Evolutionary conservation across 1,139 yeast genomes (phyloP), one percentile per base, ranked within the genome.

Genomic region (Lodderomyces theae): DNA sequence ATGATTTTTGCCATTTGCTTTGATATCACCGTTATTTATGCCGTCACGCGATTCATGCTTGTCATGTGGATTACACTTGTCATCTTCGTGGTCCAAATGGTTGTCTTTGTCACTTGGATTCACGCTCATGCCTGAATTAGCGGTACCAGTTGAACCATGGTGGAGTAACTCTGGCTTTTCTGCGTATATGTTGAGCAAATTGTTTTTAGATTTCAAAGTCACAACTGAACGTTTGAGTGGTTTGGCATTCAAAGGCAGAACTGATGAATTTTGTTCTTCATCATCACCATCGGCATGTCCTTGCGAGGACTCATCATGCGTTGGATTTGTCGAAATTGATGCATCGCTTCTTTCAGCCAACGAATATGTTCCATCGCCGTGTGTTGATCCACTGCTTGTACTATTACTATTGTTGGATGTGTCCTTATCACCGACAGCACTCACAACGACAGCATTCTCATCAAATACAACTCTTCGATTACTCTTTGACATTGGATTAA

Each of bases 391-490:
- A 26, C 29, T 26, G 16, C 29, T 26, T 5, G 29, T 13, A 26
- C 29, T 26, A 13, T 26, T 26, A n/a, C 9, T 26, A 5, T 26
- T 26, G 5, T 26, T 13, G 16, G 13, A 12, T 12, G 29, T 15
- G 8, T 28, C 15, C 6, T 3, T 39, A 24, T 41, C 40, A 22
- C 47, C 46, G 12, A 25, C 32, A n/a, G n/a, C n/a, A 23, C 13
- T 13, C 19, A 34, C 39, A 8, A 50, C 54, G 19, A 46, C 51
- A 13, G 39, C 41, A 13, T 49, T 45, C 26, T 54, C 57, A 2
- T 58, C 61, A 49, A 70, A 69, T 5, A 63, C 66, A 24, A 69
- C 74, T 46, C 62, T 66, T 35, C 74, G 52, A 49, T 68, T 70
- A 30, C 56, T 48, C 41, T 54, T 60, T 3, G 74, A 51, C 18